A percentile compares a stretch with the other conserved stretches of the same genome.
Conservation (phyloP, 179 eudicot genomes). For the Vitellaria paradoxa region DNA sequence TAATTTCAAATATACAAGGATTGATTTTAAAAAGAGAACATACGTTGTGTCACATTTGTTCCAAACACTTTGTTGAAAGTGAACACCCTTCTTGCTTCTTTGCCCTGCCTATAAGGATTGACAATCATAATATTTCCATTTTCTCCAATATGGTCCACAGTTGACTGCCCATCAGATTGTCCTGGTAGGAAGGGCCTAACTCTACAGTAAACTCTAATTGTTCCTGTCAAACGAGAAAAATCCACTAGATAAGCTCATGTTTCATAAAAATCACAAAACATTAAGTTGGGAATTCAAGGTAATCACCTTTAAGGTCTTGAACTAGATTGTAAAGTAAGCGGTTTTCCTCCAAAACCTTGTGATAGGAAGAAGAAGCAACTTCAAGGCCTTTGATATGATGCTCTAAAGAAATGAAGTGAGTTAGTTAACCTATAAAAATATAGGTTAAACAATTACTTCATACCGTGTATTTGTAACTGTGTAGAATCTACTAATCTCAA, state of each 20-base stretch:
- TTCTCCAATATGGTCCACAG: slow-evolving; percentile 91
- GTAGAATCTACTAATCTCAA: too few relatives aligned
- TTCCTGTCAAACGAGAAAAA: slow-evolving; percentile 40
- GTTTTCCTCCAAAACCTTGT: slow-evolving; percentile 91
- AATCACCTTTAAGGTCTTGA: slow-evolving; percentile 88
- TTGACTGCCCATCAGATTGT: slow-evolving; percentile 55
- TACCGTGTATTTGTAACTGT: neutral
- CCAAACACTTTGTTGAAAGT: slow-evolving; percentile 83
- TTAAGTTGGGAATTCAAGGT: neutral
- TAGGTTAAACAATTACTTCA: neutral
- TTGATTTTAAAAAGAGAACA: slow-evolving; percentile 16
- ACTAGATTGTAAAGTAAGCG: slow-evolving; percentile 85
- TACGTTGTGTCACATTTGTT: slow-evolving; percentile 79
- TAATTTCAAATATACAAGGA: neutral
- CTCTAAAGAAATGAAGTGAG: slow-evolving; percentile 33
- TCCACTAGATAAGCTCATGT: neutral
- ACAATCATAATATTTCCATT: slow-evolving; percentile 88
- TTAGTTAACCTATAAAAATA: slow-evolving; percentile 10
- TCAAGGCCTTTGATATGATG: slow-evolving; percentile 73
- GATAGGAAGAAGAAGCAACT: slow-evolving; percentile 83
- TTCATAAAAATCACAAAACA: neutral
- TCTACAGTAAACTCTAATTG: slow-evolving; percentile 92
- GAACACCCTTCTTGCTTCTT: slow-evolving; percentile 80
- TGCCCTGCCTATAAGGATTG: slow-evolving; percentile 80
- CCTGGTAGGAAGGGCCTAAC: slow-evolving; percentile 79